A percentile compares a stretch with the other conserved stretches of the same genome.
Evolutionary conservation across 129 eudicot species (phyloP).

Genomic region (Flaveria robusta): DNA sequence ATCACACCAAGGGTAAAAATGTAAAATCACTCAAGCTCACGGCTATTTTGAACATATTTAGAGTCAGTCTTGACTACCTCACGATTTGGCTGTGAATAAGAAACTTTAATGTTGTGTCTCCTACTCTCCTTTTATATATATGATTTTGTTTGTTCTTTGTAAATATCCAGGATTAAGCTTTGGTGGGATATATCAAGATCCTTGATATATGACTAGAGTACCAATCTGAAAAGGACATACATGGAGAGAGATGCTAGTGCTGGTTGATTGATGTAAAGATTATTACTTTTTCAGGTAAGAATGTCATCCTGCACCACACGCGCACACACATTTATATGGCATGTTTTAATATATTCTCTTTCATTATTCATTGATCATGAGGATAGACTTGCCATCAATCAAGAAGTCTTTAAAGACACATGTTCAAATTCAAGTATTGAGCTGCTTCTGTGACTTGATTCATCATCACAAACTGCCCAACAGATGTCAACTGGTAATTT

Average conservation of each 20-base stretch:
- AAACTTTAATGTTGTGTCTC: neutral
- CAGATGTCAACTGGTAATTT: neutral
- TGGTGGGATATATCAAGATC: slow-evolving; percentile 13
- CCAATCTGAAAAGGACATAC: neutral
- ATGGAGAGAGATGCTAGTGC: neutral
- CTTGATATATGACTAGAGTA: slow-evolving; percentile 9
- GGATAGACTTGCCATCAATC: neutral
- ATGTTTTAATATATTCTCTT: neutral
- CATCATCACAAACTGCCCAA: slow-evolving; percentile 8
- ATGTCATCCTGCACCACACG: neutral
- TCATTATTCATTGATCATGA: neutral
- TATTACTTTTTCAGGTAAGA: slow-evolving; percentile 20
- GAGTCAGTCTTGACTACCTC: too few species aligned
- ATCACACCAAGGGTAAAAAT: neutral
- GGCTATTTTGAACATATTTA: neutral
- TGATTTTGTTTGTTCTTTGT: slow-evolving; percentile 9
- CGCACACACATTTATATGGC: neutral
- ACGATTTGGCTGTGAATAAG: neutral
- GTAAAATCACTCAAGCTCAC: neutral
- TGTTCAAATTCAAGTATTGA: slow-evolving; percentile 5
- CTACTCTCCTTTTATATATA: too few species aligned
- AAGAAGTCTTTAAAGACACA: slow-evolving; percentile 5
- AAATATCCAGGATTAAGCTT: slow-evolving; percentile 23
- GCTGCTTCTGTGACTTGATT: slow-evolving; percentile 7
- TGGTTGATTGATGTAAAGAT: slow-evolving; percentile 1